A percentile compares a stretch with the other conserved stretches of the same genome.
Evolutionary conservation across 805 yeast species (phyloP).

Genomic region (Kluyveromyces aestuarii): DNA sequence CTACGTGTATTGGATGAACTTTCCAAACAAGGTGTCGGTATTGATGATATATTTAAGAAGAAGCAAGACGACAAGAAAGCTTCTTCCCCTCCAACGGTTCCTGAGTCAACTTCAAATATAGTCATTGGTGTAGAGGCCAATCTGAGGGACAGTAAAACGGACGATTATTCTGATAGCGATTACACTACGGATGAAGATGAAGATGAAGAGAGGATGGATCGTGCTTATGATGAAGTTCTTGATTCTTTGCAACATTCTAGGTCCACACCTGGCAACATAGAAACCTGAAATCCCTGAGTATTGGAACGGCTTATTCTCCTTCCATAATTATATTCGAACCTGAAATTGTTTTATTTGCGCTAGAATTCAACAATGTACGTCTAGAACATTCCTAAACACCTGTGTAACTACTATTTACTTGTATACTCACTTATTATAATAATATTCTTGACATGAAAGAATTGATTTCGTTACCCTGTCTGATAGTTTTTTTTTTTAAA

Average conservation of each 20-base stretch:
- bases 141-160: constrained; percentile 1
- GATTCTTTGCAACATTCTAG: constrained; percentile 31
- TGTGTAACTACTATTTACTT: too few species aligned
- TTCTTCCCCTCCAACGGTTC: background rate
- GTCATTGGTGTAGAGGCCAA: constrained; percentile 7
- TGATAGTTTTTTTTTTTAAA: too few species aligned
- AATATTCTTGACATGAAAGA: too few species aligned
- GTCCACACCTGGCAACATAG: constrained; percentile 7
- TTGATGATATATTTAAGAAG: constrained; percentile 30
- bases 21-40: constrained; percentile 32
- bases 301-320: too few species aligned
- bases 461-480: background rate
- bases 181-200: constrained; percentile 6
- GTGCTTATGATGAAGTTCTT: constrained; percentile 34
- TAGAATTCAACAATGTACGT: too few species aligned
- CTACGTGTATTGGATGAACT: constrained; percentile 31
- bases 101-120: background rate
- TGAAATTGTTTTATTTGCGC: too few species aligned
- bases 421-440: too few species aligned
- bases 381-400: too few species aligned
- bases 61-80: constrained; percentile 6
- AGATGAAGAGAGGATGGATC: constrained; percentile 25
- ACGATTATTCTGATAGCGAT: background rate
- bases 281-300: background rate
- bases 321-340: too few species aligned